Conservation (phyloP, 345 rosid genomes). For the Eutrema yunnanense region DNA sequence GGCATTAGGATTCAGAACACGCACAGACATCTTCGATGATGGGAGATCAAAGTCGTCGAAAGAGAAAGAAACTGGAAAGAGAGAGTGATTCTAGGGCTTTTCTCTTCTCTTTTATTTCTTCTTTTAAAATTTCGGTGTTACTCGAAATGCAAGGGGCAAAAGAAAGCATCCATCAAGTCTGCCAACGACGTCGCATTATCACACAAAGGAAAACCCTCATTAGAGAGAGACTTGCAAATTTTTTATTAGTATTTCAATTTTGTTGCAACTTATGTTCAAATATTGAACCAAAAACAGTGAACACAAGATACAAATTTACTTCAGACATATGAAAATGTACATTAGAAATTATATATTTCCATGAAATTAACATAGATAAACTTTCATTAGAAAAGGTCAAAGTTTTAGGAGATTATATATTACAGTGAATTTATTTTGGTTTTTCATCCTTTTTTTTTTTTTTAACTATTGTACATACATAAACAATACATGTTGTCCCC, state of each 20-base stretch:
- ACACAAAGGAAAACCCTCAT: background rate
- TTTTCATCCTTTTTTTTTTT: background rate
- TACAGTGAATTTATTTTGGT: background rate
- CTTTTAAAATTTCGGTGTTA: constrained; percentile 6
- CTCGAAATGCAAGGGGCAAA: too few relatives aligned
- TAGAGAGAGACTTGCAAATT: too few relatives aligned
- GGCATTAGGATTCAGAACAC: constrained; percentile 90
- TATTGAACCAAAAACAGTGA: background rate
- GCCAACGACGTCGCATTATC: background rate
- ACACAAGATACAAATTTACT: background rate
- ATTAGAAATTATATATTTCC: background rate
- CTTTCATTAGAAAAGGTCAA: background rate
- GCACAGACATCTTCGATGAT: constrained; percentile 67
- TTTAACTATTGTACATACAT: background rate
- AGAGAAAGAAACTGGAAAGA: background rate
- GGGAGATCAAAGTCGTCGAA: background rate
- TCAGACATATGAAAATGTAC: too few relatives aligned
- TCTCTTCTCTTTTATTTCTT: constrained; percentile 6
- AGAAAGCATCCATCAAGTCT: too few relatives aligned
- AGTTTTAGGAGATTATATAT: background rate
- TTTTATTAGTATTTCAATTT: too few relatives aligned
- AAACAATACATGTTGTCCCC: background rate
- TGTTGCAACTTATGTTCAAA: background rate
- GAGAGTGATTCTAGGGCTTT: constrained; percentile 14
- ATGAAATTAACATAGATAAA: background rate